Base-by-base conservation (phyloP, 306 rosid species). In the Vigna mungo region DNA sequence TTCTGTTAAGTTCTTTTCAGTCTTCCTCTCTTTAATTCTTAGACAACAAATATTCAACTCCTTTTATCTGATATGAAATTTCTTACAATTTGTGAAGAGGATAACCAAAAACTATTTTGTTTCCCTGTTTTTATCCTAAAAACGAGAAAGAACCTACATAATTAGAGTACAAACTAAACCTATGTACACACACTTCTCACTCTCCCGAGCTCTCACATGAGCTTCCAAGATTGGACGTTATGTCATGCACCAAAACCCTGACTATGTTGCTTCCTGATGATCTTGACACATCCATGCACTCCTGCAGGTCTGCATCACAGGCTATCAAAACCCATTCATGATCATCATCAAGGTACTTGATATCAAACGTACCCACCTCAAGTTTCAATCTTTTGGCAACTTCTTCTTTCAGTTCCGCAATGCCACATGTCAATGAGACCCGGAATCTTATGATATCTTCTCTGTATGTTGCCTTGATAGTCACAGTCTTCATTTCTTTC, bases 281-380 rank as follows among this genome's bases (percentile, higher is more conserved):
- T 72, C 80, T 88, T 52, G 91, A 88, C 62, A 96, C 76, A 76
- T 92, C 92, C 68, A 88, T 71, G 80, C 99, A 96, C 83, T 96
- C 98, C 79, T 89, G 98, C 44, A 96, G 80, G 84, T 96, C 98
- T 48, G 96, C 96, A 71, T 91, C 93, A 46, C 98, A 96, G 37
- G 96, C 90, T 46, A 92, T 84, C 85, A 91, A 85, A 81, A 96
- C 98, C 97, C 96, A 93, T 78, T 91, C 98, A 0, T 87, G 88
- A 80, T 91, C 99, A 77, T 92, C 98, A 36, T 91, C 98, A 81
- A 92, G 76, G 80, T 89, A 91, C 88, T 92, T 91, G 72, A 96
- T 80, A 72, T 92, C 96, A 71, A 91, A 91, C 30, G 89, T 92
- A 49, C 96, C 93, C 21, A 84, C 82, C 77, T 96, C 94, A 77